phyloP scores from a whole-genome alignment of 768 basidiomycete genomes.

The Candolleomyces aberdarensis region DNA sequence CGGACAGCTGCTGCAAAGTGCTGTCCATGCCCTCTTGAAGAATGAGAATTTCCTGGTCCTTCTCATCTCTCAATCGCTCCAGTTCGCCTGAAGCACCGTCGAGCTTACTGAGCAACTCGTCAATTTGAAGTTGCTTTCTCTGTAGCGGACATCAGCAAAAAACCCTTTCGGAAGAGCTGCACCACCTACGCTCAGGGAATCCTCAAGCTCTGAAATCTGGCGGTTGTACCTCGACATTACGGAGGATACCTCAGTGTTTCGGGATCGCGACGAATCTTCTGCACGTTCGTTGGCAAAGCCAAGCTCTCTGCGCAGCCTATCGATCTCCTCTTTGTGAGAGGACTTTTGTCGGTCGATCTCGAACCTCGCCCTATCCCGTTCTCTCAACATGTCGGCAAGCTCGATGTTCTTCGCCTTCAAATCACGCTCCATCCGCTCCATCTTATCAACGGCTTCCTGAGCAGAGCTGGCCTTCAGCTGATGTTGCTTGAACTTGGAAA shows the following conservation, averaged over 20 bases:
- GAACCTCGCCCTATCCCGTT: constrained; percentile 93
- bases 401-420: constrained; percentile 98
- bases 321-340: constrained; percentile 92
- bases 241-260: constrained; percentile 87
- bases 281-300: constrained; percentile 97
- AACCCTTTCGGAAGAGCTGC: neutral
- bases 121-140: constrained; percentile 96
- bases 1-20: constrained; percentile 83
- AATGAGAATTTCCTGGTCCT: constrained; percentile 95
- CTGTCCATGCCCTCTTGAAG: constrained; percentile 94
- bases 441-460: constrained; percentile 95
- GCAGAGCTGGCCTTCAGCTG: constrained; percentile 98
- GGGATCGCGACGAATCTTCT: constrained; percentile 86
- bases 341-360: constrained; percentile 93
- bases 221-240: constrained; percentile 93
- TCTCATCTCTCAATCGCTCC: constrained; percentile 86
- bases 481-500: constrained; percentile 95
- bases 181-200: constrained; percentile 75
- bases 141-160: constrained; percentile 26
- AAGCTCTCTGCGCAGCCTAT: constrained; percentile 88
- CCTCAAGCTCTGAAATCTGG: constrained; percentile 94
- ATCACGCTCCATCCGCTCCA: constrained; percentile 99
- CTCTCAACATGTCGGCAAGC: constrained; percentile 97
- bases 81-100: constrained; percentile 71
- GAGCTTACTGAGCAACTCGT: constrained; percentile 82